phyloP scores from a whole-genome alignment of 2,329 filamentous ascomycete genomes.

The Alternaria brassicae region DNA sequence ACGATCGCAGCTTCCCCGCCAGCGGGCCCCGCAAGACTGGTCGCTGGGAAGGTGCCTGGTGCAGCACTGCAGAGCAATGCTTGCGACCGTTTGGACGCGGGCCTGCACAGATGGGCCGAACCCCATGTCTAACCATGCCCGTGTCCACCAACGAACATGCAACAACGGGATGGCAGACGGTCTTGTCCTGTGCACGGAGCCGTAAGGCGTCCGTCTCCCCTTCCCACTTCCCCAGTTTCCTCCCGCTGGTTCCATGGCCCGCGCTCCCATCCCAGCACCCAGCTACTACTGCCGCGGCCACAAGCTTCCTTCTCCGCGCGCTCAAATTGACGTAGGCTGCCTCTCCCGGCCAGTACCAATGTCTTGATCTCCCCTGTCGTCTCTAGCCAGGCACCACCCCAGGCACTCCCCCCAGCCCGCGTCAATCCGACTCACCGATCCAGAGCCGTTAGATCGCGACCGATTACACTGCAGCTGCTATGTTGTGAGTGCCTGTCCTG shows the following conservation, averaged over 20 bases:
- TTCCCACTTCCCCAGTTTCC: conserved; percentile 22
- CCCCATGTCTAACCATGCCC: conserved; percentile 1
- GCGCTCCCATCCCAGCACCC: conserved; percentile 9
- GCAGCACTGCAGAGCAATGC: too few species aligned
- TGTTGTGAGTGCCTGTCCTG: conserved; percentile 45
- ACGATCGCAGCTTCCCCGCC: conserved; percentile 17
- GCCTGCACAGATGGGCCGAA: conserved; percentile 4
- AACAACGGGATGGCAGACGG: not conserved
- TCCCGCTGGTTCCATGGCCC: conserved; percentile 18
- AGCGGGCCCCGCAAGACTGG: conserved; percentile 12
- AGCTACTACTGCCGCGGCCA: conserved; percentile 4
- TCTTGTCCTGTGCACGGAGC: conserved; percentile 10
- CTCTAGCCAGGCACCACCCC: conserved; percentile 18
- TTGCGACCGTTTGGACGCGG: not conserved
- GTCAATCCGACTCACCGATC: conserved; percentile 9
- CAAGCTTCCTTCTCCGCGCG: conserved; percentile 9
- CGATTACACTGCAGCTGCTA: conserved; percentile 40
- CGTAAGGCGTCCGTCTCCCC: conserved; percentile 15
- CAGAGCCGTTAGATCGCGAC: conserved; percentile 24
- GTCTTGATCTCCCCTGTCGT: conserved; percentile 21
- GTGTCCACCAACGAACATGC: conserved; percentile 1
- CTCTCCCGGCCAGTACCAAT: conserved; percentile 1
- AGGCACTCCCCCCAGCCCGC: conserved; percentile 1
- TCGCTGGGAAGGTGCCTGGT: conserved; percentile 5
- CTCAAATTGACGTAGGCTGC: conserved; percentile 6